Evolutionary conservation across 2,329 filamentous ascomycete genomes (phyloP).

Genomic region (Helicocarpus griseus): DNA sequence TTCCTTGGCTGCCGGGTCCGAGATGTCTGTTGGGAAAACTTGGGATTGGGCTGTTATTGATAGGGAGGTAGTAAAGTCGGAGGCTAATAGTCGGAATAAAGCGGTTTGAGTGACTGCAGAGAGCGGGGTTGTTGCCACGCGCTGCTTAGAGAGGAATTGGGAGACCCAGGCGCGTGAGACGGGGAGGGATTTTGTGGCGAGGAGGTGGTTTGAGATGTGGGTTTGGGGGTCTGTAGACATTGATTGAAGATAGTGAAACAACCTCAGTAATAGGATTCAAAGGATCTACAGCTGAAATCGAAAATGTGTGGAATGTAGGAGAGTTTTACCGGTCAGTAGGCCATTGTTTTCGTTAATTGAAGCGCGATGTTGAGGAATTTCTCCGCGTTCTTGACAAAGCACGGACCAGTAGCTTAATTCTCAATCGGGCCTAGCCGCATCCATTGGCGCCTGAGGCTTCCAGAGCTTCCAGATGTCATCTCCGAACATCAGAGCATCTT

Average conservation of each 20-base stretch:
- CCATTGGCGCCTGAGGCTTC: not conserved
- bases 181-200: slow-evolving; percentile 43
- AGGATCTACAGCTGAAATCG: no score
- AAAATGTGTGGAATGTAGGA: not conserved
- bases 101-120: slow-evolving; percentile 68
- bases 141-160: slow-evolving; percentile 49
- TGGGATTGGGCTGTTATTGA: slow-evolving; percentile 20
- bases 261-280: no score
- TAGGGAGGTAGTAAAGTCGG: slow-evolving; percentile 61
- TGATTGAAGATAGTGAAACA: not conserved
- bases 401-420: slow-evolving; percentile 5
- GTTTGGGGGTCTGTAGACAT: slow-evolving; percentile 9
- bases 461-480: not conserved
- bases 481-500: not conserved
- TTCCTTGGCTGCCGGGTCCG: slow-evolving; percentile 46
- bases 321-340: not conserved
- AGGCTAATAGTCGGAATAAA: slow-evolving; percentile 66
- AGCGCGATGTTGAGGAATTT: not conserved
- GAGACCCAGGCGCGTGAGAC: slow-evolving; percentile 55
- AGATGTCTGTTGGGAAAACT: slow-evolving; percentile 49
- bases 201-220: slow-evolving; percentile 44
- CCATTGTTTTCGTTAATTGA: not conserved
- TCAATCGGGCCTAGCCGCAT: not conserved
- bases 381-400: not conserved
- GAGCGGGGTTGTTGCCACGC: slow-evolving; percentile 47